Evolutionary conservation across 2,329 filamentous ascomycete genomes (phyloP), one percentile per base, ranked within the genome.

Genomic region (Aspergillus sp.): DNA sequence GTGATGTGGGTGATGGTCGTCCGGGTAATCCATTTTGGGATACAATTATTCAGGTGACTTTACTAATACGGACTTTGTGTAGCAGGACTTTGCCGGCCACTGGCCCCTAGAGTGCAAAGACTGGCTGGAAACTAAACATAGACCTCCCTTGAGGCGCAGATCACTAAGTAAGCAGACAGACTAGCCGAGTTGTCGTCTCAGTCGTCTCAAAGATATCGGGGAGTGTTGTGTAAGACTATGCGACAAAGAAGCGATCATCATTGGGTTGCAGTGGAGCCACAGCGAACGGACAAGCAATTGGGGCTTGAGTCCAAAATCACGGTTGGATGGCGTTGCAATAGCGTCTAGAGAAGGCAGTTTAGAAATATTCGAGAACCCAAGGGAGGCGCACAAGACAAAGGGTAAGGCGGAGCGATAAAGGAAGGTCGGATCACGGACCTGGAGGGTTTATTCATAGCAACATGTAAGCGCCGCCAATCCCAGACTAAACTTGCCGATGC

Each of bases 21-120:
- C 62, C 25, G 62, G 51, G 42, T 65, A 64, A 15, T 69, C 68
- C 68, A 69, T 69, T 39, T 60, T 65, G 39, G 27, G 44, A 19
- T 42, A 27, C 23, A n/a, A 11, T 13, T 47, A 44, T 36, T n/a
- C 39, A 32, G 30, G 21, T 55, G 27, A 7, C 23, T 44, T 27
- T 47, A 47, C 27, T 36, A 30, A 50, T 50, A 50, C 47, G 25
- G 25, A 25, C 19, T 42, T 36, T 21, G 39, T 32, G 53, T 41
- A 32, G 21, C 32, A 36, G 44, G 21, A 11, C 38, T 41, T 41
- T 13, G 21, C 44, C 21, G 44, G 44, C 44, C 21, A 49, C 44
- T 27, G 47, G 25, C 47, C 25, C 32, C 25, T 30, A 50, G 25
- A 50, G 11, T 50, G 47, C 25, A 50, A 50, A 25, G 25, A 30